Base-by-base conservation (phyloP, 2,329 filamentous ascomycete genomes). In the Trematosphaeria pertusa region DNA sequence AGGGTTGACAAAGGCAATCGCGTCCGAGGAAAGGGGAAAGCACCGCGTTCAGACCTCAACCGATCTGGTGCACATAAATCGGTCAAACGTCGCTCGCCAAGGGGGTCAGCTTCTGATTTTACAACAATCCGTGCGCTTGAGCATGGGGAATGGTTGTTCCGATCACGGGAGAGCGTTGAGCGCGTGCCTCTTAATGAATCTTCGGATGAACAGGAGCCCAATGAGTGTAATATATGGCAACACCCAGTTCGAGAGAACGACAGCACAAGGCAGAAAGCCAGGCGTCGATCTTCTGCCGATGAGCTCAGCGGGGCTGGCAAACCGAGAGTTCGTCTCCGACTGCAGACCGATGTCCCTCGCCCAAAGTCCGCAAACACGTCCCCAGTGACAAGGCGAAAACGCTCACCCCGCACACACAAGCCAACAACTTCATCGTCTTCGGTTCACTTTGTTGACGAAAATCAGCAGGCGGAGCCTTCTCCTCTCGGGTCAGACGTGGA, bases 51-150 rank as follows among this genome's bases (percentile, higher is more conserved):
- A 4, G 43, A 60, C 18, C 58, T 65, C 4, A 59, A 54, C 32
- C 56, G 62, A 6, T 58, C 60, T 2, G 60, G 62, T 44, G 62
- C 60, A 4, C 54, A 53, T 8, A 67, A 64, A 32, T 67, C 64
- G 14, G 28, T 62, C 33, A 65, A 54, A 30, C 50, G 51, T 18
- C 51, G 39, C 5, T 57, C 51, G 8, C 48, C 43, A 7, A 34
- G 43, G 3, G 40, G 20, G 19, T 50, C 54, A 5, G 36, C 30
- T 17, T 48, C 43, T 15, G 37, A 31, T 8, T 33, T 41, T 7
- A 20, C 31, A 21, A 28, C 24, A 12, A 20, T 24, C 5, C 5
- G 12, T 34, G 5, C 20, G 5, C 4, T 20, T 12, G n/a, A n/a
- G n/a, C n/a, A n/a, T n/a, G n/a, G n/a, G n/a, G n/a, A n/a, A n/a